Evolutionary conservation across 129 eudicot species (phyloP).

Genomic region (Lonicera japonica): DNA sequence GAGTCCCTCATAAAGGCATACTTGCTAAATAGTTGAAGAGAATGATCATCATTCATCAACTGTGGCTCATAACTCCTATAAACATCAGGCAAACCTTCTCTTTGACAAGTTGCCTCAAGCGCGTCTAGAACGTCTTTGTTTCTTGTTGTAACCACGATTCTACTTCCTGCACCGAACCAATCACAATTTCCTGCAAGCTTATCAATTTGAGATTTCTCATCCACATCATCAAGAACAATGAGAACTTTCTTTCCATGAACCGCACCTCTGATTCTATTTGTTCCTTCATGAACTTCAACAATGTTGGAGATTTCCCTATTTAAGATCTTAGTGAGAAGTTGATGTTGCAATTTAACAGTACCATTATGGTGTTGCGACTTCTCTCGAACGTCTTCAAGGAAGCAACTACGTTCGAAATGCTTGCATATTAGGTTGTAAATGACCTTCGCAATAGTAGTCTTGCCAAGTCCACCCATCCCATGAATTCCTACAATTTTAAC

Average conservation of each 20-base stretch:
- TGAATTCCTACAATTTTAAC: background rate
- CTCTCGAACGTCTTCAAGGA: constrained; percentile 10
- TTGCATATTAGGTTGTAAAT: constrained; percentile 1
- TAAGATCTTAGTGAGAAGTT: background rate
- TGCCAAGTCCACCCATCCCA: constrained; percentile 17
- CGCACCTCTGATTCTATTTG: background rate
- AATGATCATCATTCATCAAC: background rate
- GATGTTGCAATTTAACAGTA: background rate
- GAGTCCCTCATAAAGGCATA: background rate
- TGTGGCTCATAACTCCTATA: background rate
- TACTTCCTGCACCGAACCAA: constrained; percentile 14
- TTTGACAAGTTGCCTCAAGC: too few relatives aligned
- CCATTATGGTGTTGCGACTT: background rate
- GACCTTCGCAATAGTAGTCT: constrained; percentile 10
- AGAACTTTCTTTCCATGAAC: background rate
- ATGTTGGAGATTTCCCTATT: too few relatives aligned
- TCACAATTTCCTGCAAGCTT: background rate
- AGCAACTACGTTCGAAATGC: constrained; percentile 2
- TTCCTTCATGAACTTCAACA: background rate
- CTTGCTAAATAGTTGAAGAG: background rate
- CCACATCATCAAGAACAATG: constrained; percentile 20
- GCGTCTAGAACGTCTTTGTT: background rate
- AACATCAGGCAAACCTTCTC: too few relatives aligned
- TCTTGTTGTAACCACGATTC: constrained; percentile 12
- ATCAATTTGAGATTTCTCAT: background rate